These are phyloP conservation scores for Parathielavia appendiculata DNA, from an alignment of 495 filamentous ascomycete species.

Conservation along the genomic window DNA sequence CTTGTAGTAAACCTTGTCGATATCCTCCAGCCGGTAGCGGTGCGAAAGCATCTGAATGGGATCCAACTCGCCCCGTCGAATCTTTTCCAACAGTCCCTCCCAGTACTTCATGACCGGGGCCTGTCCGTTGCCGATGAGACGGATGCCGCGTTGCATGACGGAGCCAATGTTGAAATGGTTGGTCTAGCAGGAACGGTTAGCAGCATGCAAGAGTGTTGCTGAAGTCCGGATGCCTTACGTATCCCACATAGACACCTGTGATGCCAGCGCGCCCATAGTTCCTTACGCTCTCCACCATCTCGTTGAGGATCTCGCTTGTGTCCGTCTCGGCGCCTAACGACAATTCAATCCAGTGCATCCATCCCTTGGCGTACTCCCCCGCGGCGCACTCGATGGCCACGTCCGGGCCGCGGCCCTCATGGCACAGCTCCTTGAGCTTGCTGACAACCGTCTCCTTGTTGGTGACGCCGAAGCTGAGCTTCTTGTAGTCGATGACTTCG, in stretches of 20 bases:
- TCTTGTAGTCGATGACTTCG: conserved; percentile 43
- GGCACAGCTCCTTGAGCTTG: conserved; percentile 67
- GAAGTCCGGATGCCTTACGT: conserved; percentile 48
- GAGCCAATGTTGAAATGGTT: conserved; percentile 81
- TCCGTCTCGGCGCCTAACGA: conserved; percentile 74
- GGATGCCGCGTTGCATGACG: conserved; percentile 81
- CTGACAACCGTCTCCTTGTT: conserved; percentile 57
- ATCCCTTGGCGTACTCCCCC: conserved; percentile 80
- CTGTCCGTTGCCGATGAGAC: conserved; percentile 78
- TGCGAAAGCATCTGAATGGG: conserved; percentile 77
- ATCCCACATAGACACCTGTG: conserved; percentile 79
- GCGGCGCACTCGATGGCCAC: conserved; percentile 79
- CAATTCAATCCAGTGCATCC: conserved; percentile 73
- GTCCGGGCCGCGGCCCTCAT: conserved; percentile 63
- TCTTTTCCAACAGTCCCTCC: conserved; percentile 65
- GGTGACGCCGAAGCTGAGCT: conserved; percentile 42
- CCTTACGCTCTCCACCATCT: conserved; percentile 74
- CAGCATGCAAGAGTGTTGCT: not conserved
- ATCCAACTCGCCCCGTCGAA: conserved; percentile 65
- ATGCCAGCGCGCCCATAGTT: conserved; percentile 72
- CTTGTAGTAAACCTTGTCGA: conserved; percentile 63
- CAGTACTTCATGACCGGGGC: conserved; percentile 82
- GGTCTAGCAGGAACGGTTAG: conserved; percentile 40
- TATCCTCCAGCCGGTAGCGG: conserved; percentile 67
- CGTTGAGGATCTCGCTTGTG: conserved; percentile 80